A percentile compares a stretch with the other conserved stretches of the same genome.
Evolutionary conservation across 306 rosid genomes (phyloP).

Genomic region (Prunus campanulata): DNA sequence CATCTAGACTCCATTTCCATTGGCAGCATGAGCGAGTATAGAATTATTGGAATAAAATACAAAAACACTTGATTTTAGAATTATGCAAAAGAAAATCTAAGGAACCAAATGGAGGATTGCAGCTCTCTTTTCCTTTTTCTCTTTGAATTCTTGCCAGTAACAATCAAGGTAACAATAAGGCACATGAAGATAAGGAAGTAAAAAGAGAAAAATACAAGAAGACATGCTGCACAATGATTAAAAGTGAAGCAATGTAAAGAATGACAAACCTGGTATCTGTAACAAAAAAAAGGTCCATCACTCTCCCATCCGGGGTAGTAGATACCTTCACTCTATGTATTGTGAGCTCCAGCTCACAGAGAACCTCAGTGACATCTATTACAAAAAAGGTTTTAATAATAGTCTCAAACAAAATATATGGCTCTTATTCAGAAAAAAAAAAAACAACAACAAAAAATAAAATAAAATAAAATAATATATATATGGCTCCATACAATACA

Average conservation of each 20-base stretch:
- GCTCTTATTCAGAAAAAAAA: no score
- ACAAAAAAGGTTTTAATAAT: not conserved
- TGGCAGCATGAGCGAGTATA: not conserved
- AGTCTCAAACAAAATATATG: not conserved
- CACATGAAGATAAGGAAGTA: not conserved
- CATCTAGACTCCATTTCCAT: not conserved
- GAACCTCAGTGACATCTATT: slow-evolving; percentile 55
- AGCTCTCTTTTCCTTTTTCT: no score
- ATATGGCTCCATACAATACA: not conserved
- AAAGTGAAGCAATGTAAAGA: not conserved
- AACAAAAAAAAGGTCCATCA: slow-evolving; percentile 60
- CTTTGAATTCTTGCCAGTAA: not conserved
- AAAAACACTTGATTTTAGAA: not conserved
- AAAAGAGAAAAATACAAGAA: not conserved
- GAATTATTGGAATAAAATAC: not conserved
- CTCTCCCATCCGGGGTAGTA: slow-evolving; percentile 56
- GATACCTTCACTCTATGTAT: slow-evolving; percentile 57
- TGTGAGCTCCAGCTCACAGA: slow-evolving; percentile 54
- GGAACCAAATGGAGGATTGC: not conserved
- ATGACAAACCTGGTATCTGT: slow-evolving; percentile 56
- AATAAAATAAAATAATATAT: not conserved
- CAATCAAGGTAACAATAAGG: not conserved
- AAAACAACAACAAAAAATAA: not conserved
- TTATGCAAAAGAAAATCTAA: not conserved
- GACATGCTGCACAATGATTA: not conserved